Conservation (phyloP, 2,329 filamentous ascomycete genomes). For the Thermoascus crustaceus region DNA sequence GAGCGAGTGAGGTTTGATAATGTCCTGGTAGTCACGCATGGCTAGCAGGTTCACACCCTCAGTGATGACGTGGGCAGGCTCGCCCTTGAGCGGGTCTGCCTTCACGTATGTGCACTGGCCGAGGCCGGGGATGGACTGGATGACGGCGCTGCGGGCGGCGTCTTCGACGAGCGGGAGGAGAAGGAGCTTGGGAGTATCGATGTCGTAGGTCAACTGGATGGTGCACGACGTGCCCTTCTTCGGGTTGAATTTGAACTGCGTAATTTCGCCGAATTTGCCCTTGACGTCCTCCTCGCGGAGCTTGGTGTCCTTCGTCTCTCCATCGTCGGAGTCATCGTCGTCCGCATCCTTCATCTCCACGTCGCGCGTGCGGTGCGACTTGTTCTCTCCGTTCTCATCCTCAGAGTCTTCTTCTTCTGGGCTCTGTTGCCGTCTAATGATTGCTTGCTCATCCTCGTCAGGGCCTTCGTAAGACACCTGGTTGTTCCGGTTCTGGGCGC, state of each 20-base stretch:
- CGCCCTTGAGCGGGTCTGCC: slow-evolving; percentile 45
- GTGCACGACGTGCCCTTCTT: slow-evolving; percentile 64
- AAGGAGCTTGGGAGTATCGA: slow-evolving; percentile 75
- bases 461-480: slow-evolving; percentile 85
- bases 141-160: slow-evolving; percentile 67
- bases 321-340: slow-evolving; percentile 38
- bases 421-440: slow-evolving; percentile 56
- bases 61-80: slow-evolving; percentile 56
- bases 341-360: slow-evolving; percentile 26
- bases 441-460: slow-evolving; percentile 82
- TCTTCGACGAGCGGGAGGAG: slow-evolving; percentile 86
- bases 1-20: slow-evolving; percentile 77
- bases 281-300: slow-evolving; percentile 58
- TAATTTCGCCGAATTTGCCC: slow-evolving; percentile 57
- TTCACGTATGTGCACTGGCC: slow-evolving; percentile 62
- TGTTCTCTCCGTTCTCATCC: slow-evolving; percentile 42
- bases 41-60: slow-evolving; percentile 80
- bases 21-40: slow-evolving; percentile 80
- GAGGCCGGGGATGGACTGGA: slow-evolving; percentile 78
- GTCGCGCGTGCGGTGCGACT: slow-evolving; percentile 25
- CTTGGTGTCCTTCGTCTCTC: slow-evolving; percentile 34
- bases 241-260: slow-evolving; percentile 72
- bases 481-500: slow-evolving; percentile 61
- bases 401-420: slow-evolving; percentile 49
- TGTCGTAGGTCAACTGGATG: slow-evolving; percentile 74